These are phyloP conservation scores for Pestalotiopsis sp. DNA, from an alignment of 2,329 filamentous ascomycete species.

Conservation along the genomic window DNA sequence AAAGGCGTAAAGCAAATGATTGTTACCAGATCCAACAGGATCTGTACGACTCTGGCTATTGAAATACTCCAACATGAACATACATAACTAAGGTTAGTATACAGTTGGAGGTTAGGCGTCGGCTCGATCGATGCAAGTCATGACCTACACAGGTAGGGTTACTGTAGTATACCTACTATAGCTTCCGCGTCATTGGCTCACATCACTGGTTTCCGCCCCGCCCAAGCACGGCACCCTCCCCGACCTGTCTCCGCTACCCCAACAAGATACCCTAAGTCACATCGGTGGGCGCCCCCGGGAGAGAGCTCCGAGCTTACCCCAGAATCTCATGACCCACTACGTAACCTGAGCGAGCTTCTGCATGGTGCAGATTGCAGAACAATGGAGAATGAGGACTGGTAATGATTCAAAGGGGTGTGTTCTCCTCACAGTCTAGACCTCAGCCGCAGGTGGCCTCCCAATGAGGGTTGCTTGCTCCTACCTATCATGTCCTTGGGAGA, in stretches of 20 bases:
- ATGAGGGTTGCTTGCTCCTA: neutral
- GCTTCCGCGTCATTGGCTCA: neutral
- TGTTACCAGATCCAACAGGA: too few relatives aligned
- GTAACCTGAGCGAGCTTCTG: neutral
- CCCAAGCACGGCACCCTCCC: neutral
- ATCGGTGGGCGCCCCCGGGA: neutral
- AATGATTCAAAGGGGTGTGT: neutral
- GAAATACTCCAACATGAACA: too few relatives aligned
- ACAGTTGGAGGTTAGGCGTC: too few relatives aligned
- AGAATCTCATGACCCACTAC: neutral
- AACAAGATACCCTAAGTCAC: neutral
- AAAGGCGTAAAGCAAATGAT: too few relatives aligned
- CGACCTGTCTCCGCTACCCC: neutral
- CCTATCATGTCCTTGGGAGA: neutral
- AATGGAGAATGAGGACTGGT: neutral
- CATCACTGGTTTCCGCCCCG: neutral
- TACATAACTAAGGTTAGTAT: too few relatives aligned
- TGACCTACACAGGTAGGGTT: too few relatives aligned
- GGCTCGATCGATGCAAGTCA: too few relatives aligned
- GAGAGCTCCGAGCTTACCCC: constrained; percentile 1
- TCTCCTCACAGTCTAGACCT: neutral
- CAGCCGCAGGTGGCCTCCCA: neutral
- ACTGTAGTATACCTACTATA: neutral
- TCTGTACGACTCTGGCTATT: too few relatives aligned
- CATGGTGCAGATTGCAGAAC: neutral